These are phyloP conservation scores for Albifimbria verrucaria DNA, from an alignment of 2,329 filamentous ascomycete species.

Conservation along the genomic window DNA sequence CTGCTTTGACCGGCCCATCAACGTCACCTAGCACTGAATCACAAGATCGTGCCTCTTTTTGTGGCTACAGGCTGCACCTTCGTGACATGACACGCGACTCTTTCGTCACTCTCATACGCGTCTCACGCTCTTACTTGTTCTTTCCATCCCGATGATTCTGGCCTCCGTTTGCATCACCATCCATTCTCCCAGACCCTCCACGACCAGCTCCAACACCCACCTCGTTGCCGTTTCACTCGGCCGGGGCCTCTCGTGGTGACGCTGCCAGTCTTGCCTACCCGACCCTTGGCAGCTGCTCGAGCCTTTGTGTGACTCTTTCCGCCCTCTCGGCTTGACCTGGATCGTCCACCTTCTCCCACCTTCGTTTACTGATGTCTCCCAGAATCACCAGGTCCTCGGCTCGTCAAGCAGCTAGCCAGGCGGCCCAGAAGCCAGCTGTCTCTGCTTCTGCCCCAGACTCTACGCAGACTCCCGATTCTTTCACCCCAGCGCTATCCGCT, in stretches of 20 bases:
- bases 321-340: slow-evolving; percentile 14
- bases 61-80: too few species aligned
- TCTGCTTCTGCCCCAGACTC: slow-evolving; percentile 37
- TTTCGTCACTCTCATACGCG: too few species aligned
- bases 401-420: slow-evolving; percentile 74
- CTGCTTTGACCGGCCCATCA: neutral
- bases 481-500: slow-evolving; percentile 38
- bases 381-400: slow-evolving; percentile 95
- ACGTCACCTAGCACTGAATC: neutral
- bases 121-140: too few species aligned
- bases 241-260: too few species aligned
- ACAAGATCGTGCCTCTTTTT: too few species aligned
- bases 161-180: too few species aligned
- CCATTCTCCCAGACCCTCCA: too few species aligned
- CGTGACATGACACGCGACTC: too few species aligned
- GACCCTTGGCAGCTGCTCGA: neutral
- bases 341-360: slow-evolving; percentile 24
- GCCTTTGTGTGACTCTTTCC: slow-evolving; percentile 1
- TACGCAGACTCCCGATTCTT: slow-evolving; percentile 33
- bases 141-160: too few species aligned
- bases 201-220: too few species aligned
- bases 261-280: too few species aligned
- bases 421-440: slow-evolving; percentile 42
- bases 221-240: too few species aligned
- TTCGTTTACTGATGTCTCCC: slow-evolving; percentile 77